Base-by-base conservation (phyloP, 164 flowering plant genomes). In the Platanus orientalis region DNA sequence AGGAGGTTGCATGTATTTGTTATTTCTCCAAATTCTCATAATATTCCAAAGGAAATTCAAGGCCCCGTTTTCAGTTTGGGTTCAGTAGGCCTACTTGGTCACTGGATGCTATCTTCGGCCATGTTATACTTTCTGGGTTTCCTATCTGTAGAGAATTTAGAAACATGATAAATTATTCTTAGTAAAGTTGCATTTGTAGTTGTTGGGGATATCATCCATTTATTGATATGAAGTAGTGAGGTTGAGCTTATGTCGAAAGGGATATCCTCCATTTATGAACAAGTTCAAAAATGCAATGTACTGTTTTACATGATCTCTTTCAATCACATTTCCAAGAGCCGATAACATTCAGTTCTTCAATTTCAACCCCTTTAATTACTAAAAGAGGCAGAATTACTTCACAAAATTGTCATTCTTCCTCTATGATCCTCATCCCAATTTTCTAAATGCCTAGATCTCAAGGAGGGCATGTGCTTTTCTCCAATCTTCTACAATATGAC, bases 51-150 rank as follows among this genome's bases (percentile, higher is more conserved):
- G 55, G 16, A 6, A 17, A 28, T 45, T 44, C 16, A 29, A 27
- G 53, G 25, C 52, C 17, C 23, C 52, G 60, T 64, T 60, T 51
- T 56, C 60, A 60, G 44, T 45, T 14, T 45, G 19, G 49, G 1
- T 45, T 16, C 6, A 10, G 49, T 5, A 45, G 16, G 49, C 49
- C 12, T 45, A 17, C 49, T 45, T 4, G 4, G 49, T 19, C 49
- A 36, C 9, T 7, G 12, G 42, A 7, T 45, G 19, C 16, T 45
- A 13, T 45, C 19, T 45, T 19, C 5, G 4, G 3, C 9, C 12
- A 12, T 45, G 49, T 16, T 45, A 45, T 6, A 16, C 19, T 45
- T 45, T 34, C 10, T 34, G 49, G 19, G 19, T 45, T 45, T 16
- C 17, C 17, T 32, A 13, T 45, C 19, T 2, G 3, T 45, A 2